Conservation (phyloP, 2,329 filamentous ascomycete genomes). For the Xylaria sp. region DNA sequence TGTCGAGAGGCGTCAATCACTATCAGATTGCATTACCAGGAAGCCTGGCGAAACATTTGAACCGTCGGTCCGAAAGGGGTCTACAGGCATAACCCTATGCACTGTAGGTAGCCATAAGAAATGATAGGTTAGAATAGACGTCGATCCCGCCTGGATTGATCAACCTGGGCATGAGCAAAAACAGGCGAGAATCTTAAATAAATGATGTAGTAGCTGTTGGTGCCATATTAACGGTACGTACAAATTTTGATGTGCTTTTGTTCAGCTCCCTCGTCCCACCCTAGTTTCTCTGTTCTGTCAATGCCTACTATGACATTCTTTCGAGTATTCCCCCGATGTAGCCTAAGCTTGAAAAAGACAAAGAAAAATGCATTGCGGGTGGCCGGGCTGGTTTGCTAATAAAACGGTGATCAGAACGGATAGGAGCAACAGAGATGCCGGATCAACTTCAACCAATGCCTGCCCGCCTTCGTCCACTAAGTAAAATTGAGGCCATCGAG, state of each 20-base stretch:
- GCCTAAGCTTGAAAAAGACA: too few species aligned
- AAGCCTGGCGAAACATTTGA: constrained; percentile 6
- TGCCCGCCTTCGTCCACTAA: too few species aligned
- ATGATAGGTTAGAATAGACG: neutral
- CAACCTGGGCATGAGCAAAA: constrained; percentile 1
- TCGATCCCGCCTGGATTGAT: constrained; percentile 7
- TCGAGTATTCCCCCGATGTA: too few species aligned
- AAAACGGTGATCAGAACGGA: constrained; percentile 21
- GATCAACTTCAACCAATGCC: neutral
- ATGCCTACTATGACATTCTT: neutral
- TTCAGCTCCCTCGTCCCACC: neutral
- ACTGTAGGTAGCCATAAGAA: neutral
- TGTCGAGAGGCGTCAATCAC: constrained; percentile 1
- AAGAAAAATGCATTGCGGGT: neutral
- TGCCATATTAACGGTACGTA: neutral
- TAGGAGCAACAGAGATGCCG: constrained; percentile 12
- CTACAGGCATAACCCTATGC: neutral
- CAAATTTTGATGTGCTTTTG: neutral
- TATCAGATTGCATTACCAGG: constrained; percentile 5
- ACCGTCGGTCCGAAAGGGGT: constrained; percentile 7
- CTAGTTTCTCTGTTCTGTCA: too few species aligned
- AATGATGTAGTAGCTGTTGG: neutral
- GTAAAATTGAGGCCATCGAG: too few species aligned
- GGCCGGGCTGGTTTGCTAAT: neutral
- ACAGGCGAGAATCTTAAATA: constrained; percentile 6